Conservation (phyloP, 495 filamentous ascomycete genomes). For the Penicillium herquei region DNA sequence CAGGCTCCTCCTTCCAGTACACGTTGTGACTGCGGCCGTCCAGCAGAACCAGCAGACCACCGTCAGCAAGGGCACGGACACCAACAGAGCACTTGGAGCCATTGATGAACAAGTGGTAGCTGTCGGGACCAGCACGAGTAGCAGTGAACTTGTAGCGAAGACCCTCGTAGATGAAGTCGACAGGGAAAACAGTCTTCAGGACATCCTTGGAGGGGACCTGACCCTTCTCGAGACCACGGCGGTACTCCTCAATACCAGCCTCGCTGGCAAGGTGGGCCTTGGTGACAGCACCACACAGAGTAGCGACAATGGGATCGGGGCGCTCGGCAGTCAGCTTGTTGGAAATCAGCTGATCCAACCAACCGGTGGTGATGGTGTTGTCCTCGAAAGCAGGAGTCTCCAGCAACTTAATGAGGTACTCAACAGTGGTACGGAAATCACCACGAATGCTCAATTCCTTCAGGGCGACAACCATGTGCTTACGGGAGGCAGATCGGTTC, state of each 20-base stretch:
- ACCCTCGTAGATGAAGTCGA: conserved; percentile 99
- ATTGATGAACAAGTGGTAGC: conserved; percentile 98
- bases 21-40: conserved; percentile 92
- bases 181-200: conserved; percentile 94
- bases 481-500: conserved; percentile 90
- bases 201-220: conserved; percentile 96
- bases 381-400: conserved; percentile 98
- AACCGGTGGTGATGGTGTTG: conserved; percentile 98
- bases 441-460: conserved; percentile 99
- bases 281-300: conserved; percentile 91
- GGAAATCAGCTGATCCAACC: conserved; percentile 97
- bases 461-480: conserved; percentile 98
- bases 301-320: conserved; percentile 85
- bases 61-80: conserved; percentile 88
- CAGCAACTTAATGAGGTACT: conserved; percentile 98
- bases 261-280: conserved; percentile 95
- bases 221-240: conserved; percentile 87
- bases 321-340: conserved; percentile 97
- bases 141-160: conserved; percentile 97
- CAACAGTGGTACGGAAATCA: conserved; percentile 97
- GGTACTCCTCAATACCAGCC: conserved; percentile 81
- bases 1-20: conserved; percentile 99
- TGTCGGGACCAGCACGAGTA: conserved; percentile 87
- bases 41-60: conserved; percentile 89
- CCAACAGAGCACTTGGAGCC: conserved; percentile 95